Evolutionary conservation across 768 basidiomycete genomes (phyloP).

Genomic region (Xerocomellus chrysenteron): DNA sequence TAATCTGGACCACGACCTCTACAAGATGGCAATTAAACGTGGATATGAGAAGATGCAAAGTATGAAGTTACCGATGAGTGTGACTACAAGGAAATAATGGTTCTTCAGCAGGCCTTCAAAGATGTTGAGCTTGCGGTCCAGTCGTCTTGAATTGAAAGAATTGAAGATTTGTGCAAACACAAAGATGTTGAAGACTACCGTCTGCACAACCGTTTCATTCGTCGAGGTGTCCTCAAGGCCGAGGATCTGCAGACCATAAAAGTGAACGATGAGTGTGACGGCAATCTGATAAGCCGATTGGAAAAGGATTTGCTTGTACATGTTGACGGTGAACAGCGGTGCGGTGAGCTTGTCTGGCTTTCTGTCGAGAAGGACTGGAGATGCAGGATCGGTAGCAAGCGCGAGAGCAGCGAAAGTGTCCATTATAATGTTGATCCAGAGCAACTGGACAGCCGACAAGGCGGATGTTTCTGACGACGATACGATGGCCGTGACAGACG

Average conservation of each 20-base stretch:
- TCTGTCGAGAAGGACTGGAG: slow-evolving; percentile 74
- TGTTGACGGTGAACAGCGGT: slow-evolving; percentile 86
- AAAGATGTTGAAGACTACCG: slow-evolving; percentile 96
- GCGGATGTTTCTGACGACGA: slow-evolving; percentile 76
- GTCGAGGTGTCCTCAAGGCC: slow-evolving; percentile 41
- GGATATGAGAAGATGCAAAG: not conserved
- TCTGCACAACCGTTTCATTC: slow-evolving; percentile 57
- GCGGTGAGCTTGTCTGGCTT: slow-evolving; percentile 89
- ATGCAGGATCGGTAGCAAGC: slow-evolving; percentile 94
- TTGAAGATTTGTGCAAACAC: slow-evolving; percentile 98
- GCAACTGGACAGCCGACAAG: slow-evolving; percentile 91
- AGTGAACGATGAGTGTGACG: slow-evolving; percentile 88
- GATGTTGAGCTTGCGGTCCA: slow-evolving; percentile 86
- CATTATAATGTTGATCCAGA: slow-evolving; percentile 99
- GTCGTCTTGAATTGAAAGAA: slow-evolving; percentile 85
- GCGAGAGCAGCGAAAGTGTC: slow-evolving; percentile 98
- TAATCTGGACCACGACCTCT: slow-evolving; percentile 85
- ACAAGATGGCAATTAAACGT: slow-evolving; percentile 9
- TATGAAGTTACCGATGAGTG: slow-evolving; percentile 66
- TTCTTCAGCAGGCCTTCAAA: slow-evolving; percentile 82
- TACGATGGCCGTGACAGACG: slow-evolving; percentile 86
- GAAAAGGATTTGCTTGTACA: slow-evolving; percentile 94
- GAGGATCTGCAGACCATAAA: slow-evolving; percentile 72
- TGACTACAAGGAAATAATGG: slow-evolving; percentile 82
- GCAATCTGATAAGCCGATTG: slow-evolving; percentile 87